Base-by-base conservation (phyloP, 2,329 filamentous ascomycete genomes). In the Calonectria hongkongensis region DNA sequence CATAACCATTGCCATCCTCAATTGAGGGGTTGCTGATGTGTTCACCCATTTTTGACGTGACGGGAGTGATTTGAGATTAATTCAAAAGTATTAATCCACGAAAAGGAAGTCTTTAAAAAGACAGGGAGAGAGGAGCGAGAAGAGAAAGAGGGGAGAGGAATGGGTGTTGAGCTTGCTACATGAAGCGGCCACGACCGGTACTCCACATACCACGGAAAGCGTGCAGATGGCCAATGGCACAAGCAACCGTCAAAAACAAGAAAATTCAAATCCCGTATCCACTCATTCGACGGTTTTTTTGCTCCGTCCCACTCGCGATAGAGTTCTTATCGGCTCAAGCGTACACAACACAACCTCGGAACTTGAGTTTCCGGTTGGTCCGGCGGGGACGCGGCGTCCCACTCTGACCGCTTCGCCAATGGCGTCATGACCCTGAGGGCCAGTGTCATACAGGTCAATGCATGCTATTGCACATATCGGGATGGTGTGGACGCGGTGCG, bases 351-450 rank as follows among this genome's bases (percentile, higher is more conserved):
- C 15, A 27, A 21, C 33, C 54, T 58, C 54, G 54, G 54, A 58
- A 58, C 30, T n/a, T 39, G 33, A 41, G 5, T 41, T 16, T 25
- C 54, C 54, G 54, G 54, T 58, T 58, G 54, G 54, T 27, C 54
- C 54, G 54, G 54, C 54, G 54, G 54, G 54, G 33, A 58, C n/a
- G 54, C 33, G n/a, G 12, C 54, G 54, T 58, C 54, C 54, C 54
- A 58, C 54, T 27, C 21, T 36, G 54, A 12, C 54, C 33, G 36
- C 51, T 21, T 36, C 30, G 25, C 33, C 33, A 39, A 41, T 58
- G 21, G 54, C 54, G 54, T 58, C 54, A 58, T 58, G 54, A 41
- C 33, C 54, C 33, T n/a, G 33, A 58, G 33, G n/a, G 54, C 33
- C 33, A 58, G 54, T 58, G 54, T 27, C 54, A 58, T 58, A 33